phyloP scores from a whole-genome alignment of 345 rosid genomes.

The Eucalyptus globulus region DNA sequence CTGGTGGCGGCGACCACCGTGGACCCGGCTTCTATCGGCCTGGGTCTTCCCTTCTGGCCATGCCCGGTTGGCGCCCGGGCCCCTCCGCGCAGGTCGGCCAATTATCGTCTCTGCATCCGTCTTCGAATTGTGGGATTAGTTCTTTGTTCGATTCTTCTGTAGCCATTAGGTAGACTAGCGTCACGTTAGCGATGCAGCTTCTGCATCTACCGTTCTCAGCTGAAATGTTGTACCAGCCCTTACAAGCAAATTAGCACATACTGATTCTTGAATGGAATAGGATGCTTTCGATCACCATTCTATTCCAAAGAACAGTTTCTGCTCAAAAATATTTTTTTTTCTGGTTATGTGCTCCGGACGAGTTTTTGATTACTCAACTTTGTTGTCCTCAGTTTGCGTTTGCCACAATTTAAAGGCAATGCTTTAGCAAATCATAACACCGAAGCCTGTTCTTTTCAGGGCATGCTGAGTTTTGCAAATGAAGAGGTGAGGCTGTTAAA shows the following conservation, averaged over 20 bases:
- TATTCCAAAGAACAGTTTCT: rapidly evolving
- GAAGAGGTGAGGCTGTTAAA: constrained; percentile 42
- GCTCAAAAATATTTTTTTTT: too few relatives aligned
- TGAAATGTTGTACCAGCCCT: not conserved
- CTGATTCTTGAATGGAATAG: too few relatives aligned
- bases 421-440: not conserved
- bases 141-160: not conserved
- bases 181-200: not conserved
- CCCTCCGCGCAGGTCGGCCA: not conserved
- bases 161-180: not conserved
- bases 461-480: constrained; percentile 34
- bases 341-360: too few relatives aligned
- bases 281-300: rapidly evolving
- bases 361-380: not conserved
- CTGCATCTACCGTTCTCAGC: not conserved
- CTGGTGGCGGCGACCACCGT: constrained; percentile 48
- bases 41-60: constrained; percentile 45
- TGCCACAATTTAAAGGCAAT: not conserved
- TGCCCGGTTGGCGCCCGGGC: constrained; percentile 33
- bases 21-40: constrained; percentile 70
- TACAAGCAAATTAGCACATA: not conserved
- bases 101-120: not conserved
- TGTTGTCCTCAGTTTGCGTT: not conserved
- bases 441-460: constrained; percentile 2
- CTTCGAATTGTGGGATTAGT: constrained; percentile 19